Conservation (phyloP, 352 stramenopile genomes). For the Phytophthora crassamura region DNA sequence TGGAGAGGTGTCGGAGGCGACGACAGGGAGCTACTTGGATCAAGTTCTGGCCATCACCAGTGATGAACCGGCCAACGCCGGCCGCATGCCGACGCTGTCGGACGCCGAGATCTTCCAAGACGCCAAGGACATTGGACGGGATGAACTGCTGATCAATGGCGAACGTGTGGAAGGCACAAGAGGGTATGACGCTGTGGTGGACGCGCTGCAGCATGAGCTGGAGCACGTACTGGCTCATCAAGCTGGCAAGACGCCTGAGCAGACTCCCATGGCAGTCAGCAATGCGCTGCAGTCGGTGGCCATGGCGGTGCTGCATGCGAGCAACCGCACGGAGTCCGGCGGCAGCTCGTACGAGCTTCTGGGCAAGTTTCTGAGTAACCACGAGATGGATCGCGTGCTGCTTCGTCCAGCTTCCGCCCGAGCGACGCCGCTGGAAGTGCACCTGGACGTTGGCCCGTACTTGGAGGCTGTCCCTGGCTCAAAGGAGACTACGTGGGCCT, state of each 20-base stretch:
- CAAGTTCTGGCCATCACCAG: conserved; percentile 39
- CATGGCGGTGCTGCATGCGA: conserved; percentile 53
- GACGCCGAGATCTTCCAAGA: conserved; percentile 78
- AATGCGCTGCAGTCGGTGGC: conserved; percentile 40
- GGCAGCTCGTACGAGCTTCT: conserved; percentile 77
- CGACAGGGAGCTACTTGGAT: conserved; percentile 42
- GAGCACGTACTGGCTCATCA: conserved; percentile 38
- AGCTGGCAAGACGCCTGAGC: conserved; percentile 36
- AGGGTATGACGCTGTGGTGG: conserved; percentile 70
- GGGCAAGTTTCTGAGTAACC: conserved; percentile 59
- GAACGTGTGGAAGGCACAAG: conserved; percentile 47
- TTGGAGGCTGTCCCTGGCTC: conserved; percentile 25
- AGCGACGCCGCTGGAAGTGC: conserved; percentile 60
- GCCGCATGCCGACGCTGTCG: conserved; percentile 36
- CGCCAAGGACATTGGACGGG: conserved; percentile 81
- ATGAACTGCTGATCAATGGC: conserved; percentile 77
- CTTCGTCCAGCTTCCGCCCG: conserved; percentile 70
- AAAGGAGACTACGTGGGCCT: conserved; percentile 47
- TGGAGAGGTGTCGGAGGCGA: background rate
- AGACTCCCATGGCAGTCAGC: conserved; percentile 42
- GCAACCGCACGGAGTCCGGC: conserved; percentile 83
- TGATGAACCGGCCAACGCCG: conserved; percentile 1
- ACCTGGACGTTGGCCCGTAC: conserved; percentile 69
- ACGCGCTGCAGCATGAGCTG: conserved; percentile 52
- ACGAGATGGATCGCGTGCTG: conserved; percentile 63